Conservation (phyloP, 148 eudicot genomes). For the Camellia lanceoleosa region DNA sequence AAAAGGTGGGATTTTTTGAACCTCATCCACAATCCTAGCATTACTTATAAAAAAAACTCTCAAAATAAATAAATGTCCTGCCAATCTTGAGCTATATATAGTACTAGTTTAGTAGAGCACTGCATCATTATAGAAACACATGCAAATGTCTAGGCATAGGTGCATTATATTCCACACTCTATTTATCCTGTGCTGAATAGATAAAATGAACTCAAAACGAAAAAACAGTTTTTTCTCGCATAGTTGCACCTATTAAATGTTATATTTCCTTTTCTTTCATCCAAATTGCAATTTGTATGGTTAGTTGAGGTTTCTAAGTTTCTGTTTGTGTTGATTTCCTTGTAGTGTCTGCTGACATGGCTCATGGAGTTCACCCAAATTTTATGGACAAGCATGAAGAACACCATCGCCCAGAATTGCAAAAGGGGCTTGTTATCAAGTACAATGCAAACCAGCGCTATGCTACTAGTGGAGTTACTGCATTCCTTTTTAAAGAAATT, state of each 20-base stretch:
- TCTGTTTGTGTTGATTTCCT: slow-evolving; percentile 5
- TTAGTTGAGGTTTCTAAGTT: neutral
- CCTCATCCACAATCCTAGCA: neutral
- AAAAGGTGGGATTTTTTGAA: neutral
- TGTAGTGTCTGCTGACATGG: slow-evolving; percentile 98
- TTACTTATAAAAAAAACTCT: neutral
- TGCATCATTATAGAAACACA: neutral
- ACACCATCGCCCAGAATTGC: slow-evolving; percentile 85
- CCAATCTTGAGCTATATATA: neutral
- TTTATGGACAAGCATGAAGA: slow-evolving; percentile 89
- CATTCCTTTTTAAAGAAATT: slow-evolving; percentile 92
- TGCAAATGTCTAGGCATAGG: neutral
- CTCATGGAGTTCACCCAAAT: slow-evolving; percentile 99
- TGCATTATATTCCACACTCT: neutral
- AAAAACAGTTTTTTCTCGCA: neutral
- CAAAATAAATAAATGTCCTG: neutral
- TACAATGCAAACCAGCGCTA: slow-evolving; percentile 97
- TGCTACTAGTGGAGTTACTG: slow-evolving; percentile 90
- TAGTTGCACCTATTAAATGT: neutral
- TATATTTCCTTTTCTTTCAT: neutral
- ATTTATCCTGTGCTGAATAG: neutral
- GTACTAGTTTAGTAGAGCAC: neutral
- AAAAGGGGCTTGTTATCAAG: slow-evolving; percentile 91
- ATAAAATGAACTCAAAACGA: neutral
- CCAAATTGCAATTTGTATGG: neutral